Base-by-base conservation (phyloP, 2,329 filamentous ascomycete genomes). In the Arthrobotrys sinensis region DNA sequence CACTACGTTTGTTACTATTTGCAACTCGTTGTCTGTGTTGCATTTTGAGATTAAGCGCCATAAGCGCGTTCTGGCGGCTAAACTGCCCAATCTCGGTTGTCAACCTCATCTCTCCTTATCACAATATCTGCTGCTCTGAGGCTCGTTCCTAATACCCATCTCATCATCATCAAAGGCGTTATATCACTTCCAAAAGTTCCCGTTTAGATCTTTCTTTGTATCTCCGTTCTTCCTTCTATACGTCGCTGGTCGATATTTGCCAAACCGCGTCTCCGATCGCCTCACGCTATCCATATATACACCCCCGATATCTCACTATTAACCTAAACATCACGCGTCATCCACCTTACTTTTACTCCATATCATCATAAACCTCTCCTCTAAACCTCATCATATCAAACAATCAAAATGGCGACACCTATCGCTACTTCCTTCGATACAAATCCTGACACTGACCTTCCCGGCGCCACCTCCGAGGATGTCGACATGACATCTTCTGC, bases 391-490 rank as follows among this genome's bases (percentile, higher is more conserved):
- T 21, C 16, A 38, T 52, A 52, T 28, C 14, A 28, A 21, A 8
- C 46, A 7, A 43, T n/a, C 24, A 66, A 19, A 7, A 78, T 72
- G 75, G 62, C 75, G 24, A 78, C 75, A 57, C 67, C 75, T 32
- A 11, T 78, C 43, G 75, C 75, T 48, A 78, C 75, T 1, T 78
- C 75, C 28, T 78, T 78, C 62, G 75, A 78, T 24, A 78, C 75
- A 24, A 78, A 78, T 45, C 75, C 75, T n/a, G 75, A 78, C 10
- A 78, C 67, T 4, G 75, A 78, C n/a, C 53, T 67, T 14, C 38
- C 63, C 19, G 64, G 46, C 28, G 60, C 50, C 45, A 55, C 73
- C 40, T 60, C 75, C 67, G 75, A 78, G 14, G 75, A 78, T 63
- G 67, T 78, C 14, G 75, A 72, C 64, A 78, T 78, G 75, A 78